phyloP scores from a whole-genome alignment of 2,329 filamentous ascomycete species.

The Nigrospora sphaerica region DNA sequence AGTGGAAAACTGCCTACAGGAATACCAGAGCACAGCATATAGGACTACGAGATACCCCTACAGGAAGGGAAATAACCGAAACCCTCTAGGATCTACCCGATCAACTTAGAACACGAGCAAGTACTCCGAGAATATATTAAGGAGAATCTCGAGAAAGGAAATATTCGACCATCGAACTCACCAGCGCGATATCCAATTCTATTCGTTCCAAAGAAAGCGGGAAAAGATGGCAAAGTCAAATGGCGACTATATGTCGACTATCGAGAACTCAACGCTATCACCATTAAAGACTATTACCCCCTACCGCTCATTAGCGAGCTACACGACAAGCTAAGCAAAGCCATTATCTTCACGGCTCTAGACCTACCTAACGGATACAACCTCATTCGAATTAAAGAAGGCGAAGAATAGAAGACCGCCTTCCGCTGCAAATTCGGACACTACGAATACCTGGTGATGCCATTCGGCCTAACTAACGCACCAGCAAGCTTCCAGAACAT shows the following conservation, averaged over 20 bases:
- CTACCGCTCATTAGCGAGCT: conserved; percentile 14
- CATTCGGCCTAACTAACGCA: conserved; percentile 17
- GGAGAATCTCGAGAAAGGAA: too few relatives aligned
- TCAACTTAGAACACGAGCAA: neutral
- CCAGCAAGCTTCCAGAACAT: conserved; percentile 6
- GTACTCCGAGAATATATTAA: too few relatives aligned
- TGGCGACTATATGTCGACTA: too few relatives aligned
- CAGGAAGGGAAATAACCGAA: neutral
- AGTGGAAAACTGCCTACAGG: too few relatives aligned
- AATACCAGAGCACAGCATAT: too few relatives aligned
- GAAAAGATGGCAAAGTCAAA: too few relatives aligned
- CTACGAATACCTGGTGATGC: conserved; percentile 22
- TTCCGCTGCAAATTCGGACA: conserved; percentile 16
- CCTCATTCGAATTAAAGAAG: conserved; percentile 12
- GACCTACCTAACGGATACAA: conserved; percentile 9
- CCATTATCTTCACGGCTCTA: conserved; percentile 6
- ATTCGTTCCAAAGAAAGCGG: conserved; percentile 12
- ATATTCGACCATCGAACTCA: too few relatives aligned
- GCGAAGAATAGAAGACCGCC: conserved; percentile 22
- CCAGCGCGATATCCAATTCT: conserved; percentile 3
- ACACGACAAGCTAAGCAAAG: conserved; percentile 7
- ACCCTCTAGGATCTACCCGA: conserved; percentile 2
- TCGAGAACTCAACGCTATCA: too few relatives aligned
- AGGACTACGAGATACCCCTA: conserved; percentile 1
- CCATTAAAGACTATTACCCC: conserved; percentile 12